Conservation (phyloP, 2,329 filamentous ascomycete genomes). For the Geoglossum cookeanum region DNA sequence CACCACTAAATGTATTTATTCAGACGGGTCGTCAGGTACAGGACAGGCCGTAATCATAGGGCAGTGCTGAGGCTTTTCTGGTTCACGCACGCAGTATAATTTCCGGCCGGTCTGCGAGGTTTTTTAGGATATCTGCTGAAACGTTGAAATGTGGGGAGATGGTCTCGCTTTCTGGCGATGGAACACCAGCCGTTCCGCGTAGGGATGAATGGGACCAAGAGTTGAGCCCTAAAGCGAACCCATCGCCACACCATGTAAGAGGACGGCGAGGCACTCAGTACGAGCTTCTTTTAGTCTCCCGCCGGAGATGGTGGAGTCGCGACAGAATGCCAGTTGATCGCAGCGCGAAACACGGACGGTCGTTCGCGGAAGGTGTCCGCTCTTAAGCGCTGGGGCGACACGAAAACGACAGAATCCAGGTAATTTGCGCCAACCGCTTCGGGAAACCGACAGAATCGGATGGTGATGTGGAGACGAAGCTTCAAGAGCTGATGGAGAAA, state of each 20-base stretch:
- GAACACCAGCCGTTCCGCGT: slow-evolving; percentile 1
- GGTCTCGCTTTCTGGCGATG: neutral
- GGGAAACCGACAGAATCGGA: neutral
- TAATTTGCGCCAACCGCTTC: neutral
- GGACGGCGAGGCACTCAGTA: neutral
- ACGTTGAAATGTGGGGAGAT: slow-evolving; percentile 1
- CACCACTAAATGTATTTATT: neutral
- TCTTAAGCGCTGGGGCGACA: neutral
- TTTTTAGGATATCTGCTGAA: neutral
- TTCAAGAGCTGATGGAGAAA: neutral
- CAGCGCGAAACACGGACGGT: neutral
- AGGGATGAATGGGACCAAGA: neutral
- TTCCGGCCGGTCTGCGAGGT: neutral
- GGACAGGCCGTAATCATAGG: neutral
- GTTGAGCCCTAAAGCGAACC: neutral
- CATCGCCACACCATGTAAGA: neutral
- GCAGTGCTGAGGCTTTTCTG: neutral
- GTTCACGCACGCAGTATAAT: neutral
- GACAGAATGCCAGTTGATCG: neutral
- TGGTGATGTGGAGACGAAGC: neutral
- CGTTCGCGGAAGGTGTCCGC: neutral
- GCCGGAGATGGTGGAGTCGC: neutral
- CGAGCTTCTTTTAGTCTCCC: neutral
- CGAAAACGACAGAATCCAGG: neutral
- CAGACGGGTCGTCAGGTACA: neutral